Percentiles rank a stretch among this genome's conserved stretches.
phyloP scores from a whole-genome alignment of 768 basidiomycete genomes.

The Leccinum ochraceum region DNA sequence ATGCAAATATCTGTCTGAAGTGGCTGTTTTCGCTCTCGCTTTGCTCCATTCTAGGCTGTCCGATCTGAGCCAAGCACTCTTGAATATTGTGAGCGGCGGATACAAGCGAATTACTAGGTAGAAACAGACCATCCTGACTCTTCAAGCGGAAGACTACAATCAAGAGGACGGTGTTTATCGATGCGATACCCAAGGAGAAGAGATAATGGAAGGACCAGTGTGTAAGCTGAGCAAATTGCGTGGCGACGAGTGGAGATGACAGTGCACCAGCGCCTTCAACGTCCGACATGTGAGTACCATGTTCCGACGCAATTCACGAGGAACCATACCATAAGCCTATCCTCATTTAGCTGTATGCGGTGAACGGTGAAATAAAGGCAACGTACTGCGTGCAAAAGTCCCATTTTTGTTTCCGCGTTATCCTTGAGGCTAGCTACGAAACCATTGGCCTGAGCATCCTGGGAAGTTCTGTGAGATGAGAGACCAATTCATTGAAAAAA shows the following conservation, averaged over 20 bases:
- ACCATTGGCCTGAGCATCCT: slow-evolving; percentile 52
- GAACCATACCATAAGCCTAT: slow-evolving; percentile 36
- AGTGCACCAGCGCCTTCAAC: slow-evolving; percentile 63
- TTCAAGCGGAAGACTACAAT: slow-evolving; percentile 64
- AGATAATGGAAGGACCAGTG: slow-evolving; percentile 84
- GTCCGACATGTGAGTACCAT: slow-evolving; percentile 9
- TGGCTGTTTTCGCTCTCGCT: slow-evolving; percentile 37
- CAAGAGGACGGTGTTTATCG: slow-evolving; percentile 54
- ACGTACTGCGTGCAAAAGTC: slow-evolving; percentile 40
- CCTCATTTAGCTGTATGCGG: not conserved
- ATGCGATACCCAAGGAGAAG: slow-evolving; percentile 64
- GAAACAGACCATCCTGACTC: slow-evolving; percentile 63
- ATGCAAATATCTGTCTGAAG: slow-evolving; percentile 51
- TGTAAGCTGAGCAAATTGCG: slow-evolving; percentile 67
- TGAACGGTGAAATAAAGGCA: slow-evolving; percentile 27
- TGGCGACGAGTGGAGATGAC: slow-evolving; percentile 71
- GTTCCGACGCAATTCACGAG: not conserved
- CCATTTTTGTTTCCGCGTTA: slow-evolving; percentile 41
- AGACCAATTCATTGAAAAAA: not conserved
- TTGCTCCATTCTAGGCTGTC: slow-evolving; percentile 37
- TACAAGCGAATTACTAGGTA: not conserved
- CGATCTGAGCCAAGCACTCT: slow-evolving; percentile 59
- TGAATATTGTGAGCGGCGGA: not conserved
- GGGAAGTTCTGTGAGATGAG: not conserved
- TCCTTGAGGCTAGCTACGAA: slow-evolving; percentile 43